Percentiles rank a stretch among this genome's conserved stretches.
These are phyloP conservation scores for Skeletonema marinoi DNA, from an alignment of 108 stramenopile species.

Conservation along the genomic window DNA sequence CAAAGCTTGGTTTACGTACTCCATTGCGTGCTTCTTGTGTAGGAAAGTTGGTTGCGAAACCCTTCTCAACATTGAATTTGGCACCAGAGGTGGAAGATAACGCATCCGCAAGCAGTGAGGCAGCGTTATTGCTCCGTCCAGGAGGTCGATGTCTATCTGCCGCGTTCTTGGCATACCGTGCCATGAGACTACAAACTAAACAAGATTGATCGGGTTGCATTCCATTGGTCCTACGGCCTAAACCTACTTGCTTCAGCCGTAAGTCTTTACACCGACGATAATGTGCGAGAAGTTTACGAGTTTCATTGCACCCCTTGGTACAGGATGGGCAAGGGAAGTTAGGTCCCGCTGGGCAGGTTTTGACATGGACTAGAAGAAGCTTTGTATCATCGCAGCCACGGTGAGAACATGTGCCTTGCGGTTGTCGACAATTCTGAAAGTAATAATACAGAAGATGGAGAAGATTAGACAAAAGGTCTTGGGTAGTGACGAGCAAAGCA, in stretches of 20 bases:
- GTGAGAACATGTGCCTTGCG: conserved; percentile 59
- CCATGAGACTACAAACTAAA: conserved; percentile 47
- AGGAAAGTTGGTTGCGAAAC: background rate
- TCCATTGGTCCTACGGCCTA: background rate
- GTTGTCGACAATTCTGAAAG: conserved; percentile 59
- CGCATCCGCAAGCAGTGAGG: background rate
- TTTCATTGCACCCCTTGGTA: conserved; percentile 76
- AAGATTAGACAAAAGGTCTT: background rate
- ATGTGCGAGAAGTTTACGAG: conserved; percentile 79
- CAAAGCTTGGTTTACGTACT: background rate
- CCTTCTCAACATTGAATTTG: conserved; percentile 20
- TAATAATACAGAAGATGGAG: background rate
- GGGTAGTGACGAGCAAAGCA: conserved; percentile 1
- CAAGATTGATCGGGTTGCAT: conserved; percentile 28
- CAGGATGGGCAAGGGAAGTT: conserved; percentile 60
- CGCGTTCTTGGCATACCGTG: conserved; percentile 34
- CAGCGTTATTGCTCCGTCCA: background rate
- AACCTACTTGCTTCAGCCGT: conserved; percentile 54
- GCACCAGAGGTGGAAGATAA: conserved; percentile 1
- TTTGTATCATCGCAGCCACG: conserved; percentile 78
- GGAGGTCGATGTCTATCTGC: conserved; percentile 10
- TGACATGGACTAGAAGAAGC: conserved; percentile 69
- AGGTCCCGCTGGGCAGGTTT: conserved; percentile 54
- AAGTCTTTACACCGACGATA: conserved; percentile 76
- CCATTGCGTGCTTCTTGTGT: background rate